Evolutionary conservation across 805 yeast species (phyloP), one percentile per base, ranked within the genome.

Genomic region (Starmerella stigmatis): DNA sequence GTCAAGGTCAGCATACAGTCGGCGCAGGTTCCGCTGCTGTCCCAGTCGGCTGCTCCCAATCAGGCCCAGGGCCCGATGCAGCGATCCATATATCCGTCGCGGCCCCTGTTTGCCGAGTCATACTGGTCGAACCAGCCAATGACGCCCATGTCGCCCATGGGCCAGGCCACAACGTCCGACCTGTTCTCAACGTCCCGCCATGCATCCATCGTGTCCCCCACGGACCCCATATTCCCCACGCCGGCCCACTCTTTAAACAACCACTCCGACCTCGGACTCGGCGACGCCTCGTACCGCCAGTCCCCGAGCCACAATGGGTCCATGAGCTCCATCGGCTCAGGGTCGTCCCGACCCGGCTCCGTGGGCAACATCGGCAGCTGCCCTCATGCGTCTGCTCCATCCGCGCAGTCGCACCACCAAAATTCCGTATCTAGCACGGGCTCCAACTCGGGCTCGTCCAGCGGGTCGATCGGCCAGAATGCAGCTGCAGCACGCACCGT

Each of bases 291-390:
- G 4, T 36, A 15, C 29, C 20, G 40, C 5, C 40, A 36, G 21
- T 15, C 40, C 4, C 10, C 19, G 6, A 36, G 40, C n/a, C 40
- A 36, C 29, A 36, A 36, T 17, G 40, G 40, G 15, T 36, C 40
- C 3, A 15, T 43, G 4, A 19, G 25, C 25, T 30, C 36, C 13
- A 22, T 26, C 11, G 37, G 31, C 19, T 30, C 36, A 17, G 13
- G 32, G 12, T 28, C 36, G 19, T 39, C 43, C 21, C n/a, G 17
- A 20, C 33, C 33, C 3, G 41, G 32, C n/a, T 38, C 41, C 17
- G 33, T 21, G 1, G 20, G 41, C 66, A 26, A 63, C 61, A 29
- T 13, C 19, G 34, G 36, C 26, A 35, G 39, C 12, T 13, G n/a
- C n/a, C n/a, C 35, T 5, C 23, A 21, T 4, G 13, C 21, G 13